These are phyloP conservation scores for Ceratobasidium theobromae DNA, from an alignment of 1,284 basidiomycete species.

Conservation along the genomic window DNA sequence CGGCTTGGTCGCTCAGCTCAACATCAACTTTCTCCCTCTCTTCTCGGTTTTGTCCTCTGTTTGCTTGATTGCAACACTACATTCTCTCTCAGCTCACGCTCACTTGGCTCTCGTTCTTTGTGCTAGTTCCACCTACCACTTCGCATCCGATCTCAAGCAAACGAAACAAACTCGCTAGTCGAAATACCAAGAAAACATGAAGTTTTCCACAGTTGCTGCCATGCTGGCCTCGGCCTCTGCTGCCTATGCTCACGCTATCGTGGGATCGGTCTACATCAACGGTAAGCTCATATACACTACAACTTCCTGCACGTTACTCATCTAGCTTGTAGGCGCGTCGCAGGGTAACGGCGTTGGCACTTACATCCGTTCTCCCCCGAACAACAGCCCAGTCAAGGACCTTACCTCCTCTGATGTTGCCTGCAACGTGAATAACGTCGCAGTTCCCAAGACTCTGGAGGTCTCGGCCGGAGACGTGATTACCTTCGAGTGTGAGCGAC, in stretches of 20 bases:
- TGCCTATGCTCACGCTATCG: not conserved
- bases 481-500: constrained; percentile 20
- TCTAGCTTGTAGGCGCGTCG: not conserved
- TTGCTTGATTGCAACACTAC: constrained; percentile 16
- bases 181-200: not conserved
- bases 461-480: constrained; percentile 12
- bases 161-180: not conserved
- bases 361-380: constrained; percentile 28
- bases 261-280: not conserved
- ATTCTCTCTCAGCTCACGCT: constrained; percentile 19
- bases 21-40: constrained; percentile 15
- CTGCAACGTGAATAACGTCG: constrained; percentile 23
- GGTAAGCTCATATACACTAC: not conserved
- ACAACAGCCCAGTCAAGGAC: constrained; percentile 32
- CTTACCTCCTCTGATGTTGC: not conserved
- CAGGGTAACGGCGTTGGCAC: constrained; percentile 12
- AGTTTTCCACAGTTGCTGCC: constrained; percentile 13
- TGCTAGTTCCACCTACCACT: not conserved
- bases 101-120: not conserved
- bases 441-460: constrained; percentile 11
- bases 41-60: constrained; percentile 12
- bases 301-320: not conserved
- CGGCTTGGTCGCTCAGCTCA: not conserved
- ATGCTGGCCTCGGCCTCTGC: not conserved
- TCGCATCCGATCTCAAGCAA: not conserved